phyloP scores from a whole-genome alignment of 305 asterid genomes.

The Fraxinus angustifolia region DNA sequence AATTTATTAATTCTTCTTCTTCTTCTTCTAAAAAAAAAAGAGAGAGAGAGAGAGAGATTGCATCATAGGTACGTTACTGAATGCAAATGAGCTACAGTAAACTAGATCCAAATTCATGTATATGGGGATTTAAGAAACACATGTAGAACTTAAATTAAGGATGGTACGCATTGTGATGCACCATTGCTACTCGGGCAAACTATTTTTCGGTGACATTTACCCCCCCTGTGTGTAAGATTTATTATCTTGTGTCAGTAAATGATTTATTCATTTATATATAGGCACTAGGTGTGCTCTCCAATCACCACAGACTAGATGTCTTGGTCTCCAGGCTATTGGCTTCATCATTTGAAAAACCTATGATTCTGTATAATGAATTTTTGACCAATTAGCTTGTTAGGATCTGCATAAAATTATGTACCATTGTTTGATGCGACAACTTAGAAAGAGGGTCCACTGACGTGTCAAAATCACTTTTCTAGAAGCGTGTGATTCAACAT shows the following conservation, averaged over 20 bases:
- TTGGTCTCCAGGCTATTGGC: no score
- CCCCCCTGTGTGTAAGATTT: no score
- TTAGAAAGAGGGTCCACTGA: no score
- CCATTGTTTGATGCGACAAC: no score
- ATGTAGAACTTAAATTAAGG: neutral
- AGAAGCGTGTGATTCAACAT: no score
- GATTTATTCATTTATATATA: neutral
- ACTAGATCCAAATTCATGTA: neutral
- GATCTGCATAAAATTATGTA: no score
- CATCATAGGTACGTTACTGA: neutral
- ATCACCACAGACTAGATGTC: no score
- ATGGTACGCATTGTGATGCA: neutral
- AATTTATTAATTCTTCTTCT: neutral
- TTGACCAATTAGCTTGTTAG: no score
- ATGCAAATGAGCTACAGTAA: neutral
- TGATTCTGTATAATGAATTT: no score
- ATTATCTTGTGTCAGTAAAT: neutral
- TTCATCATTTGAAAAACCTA: no score
- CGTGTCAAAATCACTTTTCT: no score
- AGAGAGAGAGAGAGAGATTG: neutral
- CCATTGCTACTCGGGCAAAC: neutral
- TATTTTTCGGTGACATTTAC: neutral
- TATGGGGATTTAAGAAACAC: neutral
- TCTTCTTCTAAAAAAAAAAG: no score
- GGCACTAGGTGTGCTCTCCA: neutral